These are phyloP conservation scores for Aspergillus uvarum DNA, from an alignment of 2,329 filamentous ascomycete species.

Conservation along the genomic window DNA sequence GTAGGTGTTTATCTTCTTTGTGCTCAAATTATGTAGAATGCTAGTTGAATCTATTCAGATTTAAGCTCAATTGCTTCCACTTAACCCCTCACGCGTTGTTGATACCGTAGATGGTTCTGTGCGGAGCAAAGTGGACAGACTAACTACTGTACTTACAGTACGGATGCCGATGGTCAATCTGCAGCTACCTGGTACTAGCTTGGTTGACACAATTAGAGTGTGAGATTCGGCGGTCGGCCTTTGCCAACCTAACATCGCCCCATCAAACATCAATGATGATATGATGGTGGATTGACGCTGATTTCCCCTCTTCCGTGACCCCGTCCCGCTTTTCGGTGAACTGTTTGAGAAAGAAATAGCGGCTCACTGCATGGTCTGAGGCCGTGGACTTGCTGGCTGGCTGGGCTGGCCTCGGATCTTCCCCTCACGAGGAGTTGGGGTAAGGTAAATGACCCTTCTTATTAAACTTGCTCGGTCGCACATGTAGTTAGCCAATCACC, in stretches of 20 bases:
- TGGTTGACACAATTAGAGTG: background rate
- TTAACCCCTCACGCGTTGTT: no score
- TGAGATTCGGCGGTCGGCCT: background rate
- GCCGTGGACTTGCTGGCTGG: background rate
- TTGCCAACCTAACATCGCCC: background rate
- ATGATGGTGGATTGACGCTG: background rate
- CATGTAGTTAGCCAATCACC: background rate
- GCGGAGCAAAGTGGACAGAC: background rate
- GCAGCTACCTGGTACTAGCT: background rate
- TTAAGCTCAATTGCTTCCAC: no score
- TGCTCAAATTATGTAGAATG: no score
- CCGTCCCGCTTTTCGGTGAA: constrained; percentile 20
- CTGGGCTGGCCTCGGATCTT: constrained; percentile 7
- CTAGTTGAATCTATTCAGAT: no score
- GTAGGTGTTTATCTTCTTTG: no score
- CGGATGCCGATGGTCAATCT: background rate
- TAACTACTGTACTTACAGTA: background rate
- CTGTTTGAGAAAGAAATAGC: constrained; percentile 15
- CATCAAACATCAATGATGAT: background rate
- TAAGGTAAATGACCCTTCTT: constrained; percentile 12
- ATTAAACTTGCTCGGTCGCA: no score
- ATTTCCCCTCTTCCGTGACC: constrained; percentile 4
- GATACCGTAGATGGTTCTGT: background rate
- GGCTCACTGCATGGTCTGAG: constrained; percentile 17
- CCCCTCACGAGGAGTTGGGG: constrained; percentile 35